Evolutionary conservation across 2,329 filamentous ascomycete genomes (phyloP).

Genomic region (Aspergillus flavus): DNA sequence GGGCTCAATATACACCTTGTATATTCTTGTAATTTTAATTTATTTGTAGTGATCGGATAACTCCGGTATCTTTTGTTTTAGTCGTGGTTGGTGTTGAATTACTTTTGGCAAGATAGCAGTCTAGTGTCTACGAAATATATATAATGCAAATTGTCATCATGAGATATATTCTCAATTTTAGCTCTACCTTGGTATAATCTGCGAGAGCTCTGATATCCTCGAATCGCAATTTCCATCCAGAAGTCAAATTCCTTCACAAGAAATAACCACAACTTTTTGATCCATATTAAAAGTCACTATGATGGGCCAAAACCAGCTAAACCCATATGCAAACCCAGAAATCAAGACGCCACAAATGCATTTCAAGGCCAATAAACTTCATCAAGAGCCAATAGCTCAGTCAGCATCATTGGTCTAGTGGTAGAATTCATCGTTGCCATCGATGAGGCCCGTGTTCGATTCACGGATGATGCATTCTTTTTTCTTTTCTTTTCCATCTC

Average conservation of each 20-base stretch:
- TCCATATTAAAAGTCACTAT: not conserved
- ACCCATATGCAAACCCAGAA: not conserved
- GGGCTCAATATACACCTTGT: rapidly evolving
- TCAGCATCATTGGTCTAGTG: conserved; percentile 49
- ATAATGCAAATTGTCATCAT: not conserved
- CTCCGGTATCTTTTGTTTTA: too few relatives aligned
- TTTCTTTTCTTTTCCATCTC: not conserved
- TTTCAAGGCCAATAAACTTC: not conserved
- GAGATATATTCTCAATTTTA: not conserved
- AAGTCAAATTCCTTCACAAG: not conserved
- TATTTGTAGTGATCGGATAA: not conserved
- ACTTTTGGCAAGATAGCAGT: not conserved
- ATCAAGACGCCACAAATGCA: not conserved
- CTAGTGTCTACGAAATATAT: not conserved
- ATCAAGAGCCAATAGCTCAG: conserved; percentile 1
- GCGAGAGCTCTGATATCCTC: not conserved
- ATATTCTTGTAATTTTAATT: not conserved
- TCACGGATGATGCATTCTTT: conserved; percentile 46
- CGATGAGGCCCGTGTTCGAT: conserved; percentile 52
- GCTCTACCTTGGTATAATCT: not conserved
- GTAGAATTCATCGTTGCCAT: conserved; percentile 51
- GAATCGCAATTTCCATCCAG: not conserved
- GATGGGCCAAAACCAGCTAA: not conserved
- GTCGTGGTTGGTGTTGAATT: too few relatives aligned
- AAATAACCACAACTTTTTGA: not conserved